These are phyloP conservation scores for Lanmaoa pseudosensibilis DNA, from an alignment of 768 basidiomycete genomes.

Conservation along the genomic window DNA sequence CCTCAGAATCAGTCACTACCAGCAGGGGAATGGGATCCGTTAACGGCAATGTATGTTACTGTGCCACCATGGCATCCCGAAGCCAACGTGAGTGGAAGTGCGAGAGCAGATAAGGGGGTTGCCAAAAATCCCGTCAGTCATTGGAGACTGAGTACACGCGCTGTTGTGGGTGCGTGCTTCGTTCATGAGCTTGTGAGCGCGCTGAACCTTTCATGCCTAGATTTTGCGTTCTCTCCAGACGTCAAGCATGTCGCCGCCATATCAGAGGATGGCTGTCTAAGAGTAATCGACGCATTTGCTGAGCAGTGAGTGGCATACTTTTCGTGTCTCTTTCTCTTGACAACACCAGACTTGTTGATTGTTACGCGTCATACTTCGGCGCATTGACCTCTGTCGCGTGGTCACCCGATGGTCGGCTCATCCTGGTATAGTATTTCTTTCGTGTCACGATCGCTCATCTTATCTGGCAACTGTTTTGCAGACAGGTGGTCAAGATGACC, in stretches of 20 bases:
- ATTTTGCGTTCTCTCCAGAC: conserved; percentile 93
- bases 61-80: conserved; percentile 86
- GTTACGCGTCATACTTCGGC: conserved; percentile 94
- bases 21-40: conserved; percentile 68
- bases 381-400: conserved; percentile 86
- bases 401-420: conserved; percentile 95
- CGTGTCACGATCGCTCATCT: not conserved
- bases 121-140: conserved; percentile 89
- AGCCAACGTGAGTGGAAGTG: conserved; percentile 28
- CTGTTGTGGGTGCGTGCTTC: conserved; percentile 63
- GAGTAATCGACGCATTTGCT: conserved; percentile 85
- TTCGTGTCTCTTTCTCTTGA: not conserved
- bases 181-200: not conserved
- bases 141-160: conserved; percentile 75
- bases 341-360: conserved; percentile 75
- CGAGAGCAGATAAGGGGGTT: conserved; percentile 60
- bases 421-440: conserved; percentile 52
- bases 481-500: conserved; percentile 97
- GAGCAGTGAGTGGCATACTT: conserved; percentile 62
- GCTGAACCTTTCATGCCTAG: conserved; percentile 38
- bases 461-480: conserved; percentile 30
- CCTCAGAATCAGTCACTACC: conserved; percentile 28
- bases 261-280: conserved; percentile 87
- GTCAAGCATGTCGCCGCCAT: conserved; percentile 87
- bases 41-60: conserved; percentile 73